Evolutionary conservation across 2,329 filamentous ascomycete species (phyloP), one percentile per base, ranked within the genome.

Genomic region (Botrytis tulipae): DNA sequence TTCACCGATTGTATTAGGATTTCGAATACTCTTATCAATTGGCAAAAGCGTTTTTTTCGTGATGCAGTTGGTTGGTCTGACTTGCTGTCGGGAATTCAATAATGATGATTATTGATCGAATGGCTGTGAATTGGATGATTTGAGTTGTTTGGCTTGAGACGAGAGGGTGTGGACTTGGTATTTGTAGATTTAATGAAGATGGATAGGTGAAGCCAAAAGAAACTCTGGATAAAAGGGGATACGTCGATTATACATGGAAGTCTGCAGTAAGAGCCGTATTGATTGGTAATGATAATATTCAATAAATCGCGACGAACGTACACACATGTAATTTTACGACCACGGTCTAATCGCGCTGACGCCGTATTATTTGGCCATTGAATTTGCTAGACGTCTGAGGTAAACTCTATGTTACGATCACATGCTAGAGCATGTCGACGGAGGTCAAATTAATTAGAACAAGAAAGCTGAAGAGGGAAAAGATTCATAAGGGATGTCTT

Each of bases 201-300:
- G 14, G 35, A 61, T 16, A 22, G 22, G 25, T 8, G 5, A 4
- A 40, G 22, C 12, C 35, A 40, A 25, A 14, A n/a, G 10, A 5
- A 51, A n/a, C 4, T n/a, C 1, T 3, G 4, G 14, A n/a, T 25
- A 7, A 6, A 14, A 16, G 6, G 0, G 4, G 12, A 7, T 3
- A n/a, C 6, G 25, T 7, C 0, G 0, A 8, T 6, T 16, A 18
- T 29, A 35, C 12, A 18, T 29, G 35, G 0, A 3, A 8, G 3
- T 60, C 29, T 35, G 8, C 1, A 8, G 6, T 29, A 16, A 1
- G 6, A 62, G 22, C 22, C 25, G 25, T 29, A 42, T 42, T 16
- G 6, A 0, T n/a, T n/a, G 10, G 7, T 25, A 16, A 40, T 8
- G 3, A n/a, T 62, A 1, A 18, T 62, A 1, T 42, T 29, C 25